phyloP scores from a whole-genome alignment of 1,284 basidiomycete genomes.

The Ustilago nuda region DNA sequence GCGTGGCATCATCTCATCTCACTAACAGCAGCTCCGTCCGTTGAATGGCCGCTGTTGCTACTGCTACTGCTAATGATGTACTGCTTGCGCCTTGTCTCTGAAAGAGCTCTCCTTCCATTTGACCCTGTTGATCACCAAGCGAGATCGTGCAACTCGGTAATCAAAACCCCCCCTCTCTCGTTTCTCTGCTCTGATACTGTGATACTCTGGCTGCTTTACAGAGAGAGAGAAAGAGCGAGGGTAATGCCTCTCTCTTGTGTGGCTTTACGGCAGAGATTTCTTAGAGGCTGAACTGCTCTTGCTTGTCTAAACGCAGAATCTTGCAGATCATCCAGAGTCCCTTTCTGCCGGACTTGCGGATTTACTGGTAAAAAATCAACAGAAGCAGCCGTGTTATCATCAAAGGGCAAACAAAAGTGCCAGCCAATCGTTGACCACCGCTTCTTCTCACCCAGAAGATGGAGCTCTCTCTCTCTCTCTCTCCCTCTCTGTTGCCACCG shows the following conservation, averaged over 20 bases:
- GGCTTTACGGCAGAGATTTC: slow-evolving; percentile 1
- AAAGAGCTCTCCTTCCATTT: slow-evolving; percentile 1
- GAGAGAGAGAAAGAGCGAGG: not conserved
- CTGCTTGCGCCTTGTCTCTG: not conserved
- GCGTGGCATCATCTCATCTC: slow-evolving; percentile 19
- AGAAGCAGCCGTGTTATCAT: not conserved
- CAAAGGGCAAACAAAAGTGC: not conserved
- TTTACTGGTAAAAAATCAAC: slow-evolving; percentile 4
- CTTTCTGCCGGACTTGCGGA: not conserved
- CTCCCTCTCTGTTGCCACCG: not conserved
- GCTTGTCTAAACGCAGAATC: not conserved
- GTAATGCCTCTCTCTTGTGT: not conserved
- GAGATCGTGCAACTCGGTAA: slow-evolving; percentile 13
- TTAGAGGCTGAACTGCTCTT: not conserved
- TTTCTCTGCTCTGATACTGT: not conserved
- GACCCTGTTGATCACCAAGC: slow-evolving; percentile 15
- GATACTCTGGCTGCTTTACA: not conserved
- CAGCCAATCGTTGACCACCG: not conserved
- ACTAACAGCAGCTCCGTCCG: not conserved
- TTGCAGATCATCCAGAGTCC: slow-evolving; percentile 8
- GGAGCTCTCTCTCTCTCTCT: not conserved
- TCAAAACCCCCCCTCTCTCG: not conserved
- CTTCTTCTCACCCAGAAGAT: slow-evolving; percentile 17
- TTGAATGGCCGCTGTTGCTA: not conserved
- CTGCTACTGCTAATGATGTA: not conserved